Evolutionary conservation across 495 filamentous ascomycete species (phyloP).

Genomic region (Venustampulla echinocandica): DNA sequence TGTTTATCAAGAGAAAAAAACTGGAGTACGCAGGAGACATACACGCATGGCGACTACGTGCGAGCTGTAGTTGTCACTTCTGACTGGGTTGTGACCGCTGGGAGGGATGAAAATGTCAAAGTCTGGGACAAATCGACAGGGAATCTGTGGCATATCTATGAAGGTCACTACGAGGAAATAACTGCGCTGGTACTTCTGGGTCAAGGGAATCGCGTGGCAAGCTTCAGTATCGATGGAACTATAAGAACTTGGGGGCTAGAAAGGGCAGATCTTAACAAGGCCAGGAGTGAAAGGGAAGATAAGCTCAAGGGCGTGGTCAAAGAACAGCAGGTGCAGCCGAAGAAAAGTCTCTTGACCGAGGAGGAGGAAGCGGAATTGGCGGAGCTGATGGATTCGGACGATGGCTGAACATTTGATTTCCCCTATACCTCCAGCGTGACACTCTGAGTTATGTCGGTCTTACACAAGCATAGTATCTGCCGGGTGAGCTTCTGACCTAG

Average conservation of each 20-base stretch:
- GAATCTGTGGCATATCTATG: constrained; percentile 63
- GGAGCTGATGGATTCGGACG: constrained; percentile 61
- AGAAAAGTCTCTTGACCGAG: constrained; percentile 47
- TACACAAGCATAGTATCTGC: too few relatives aligned
- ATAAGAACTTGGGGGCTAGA: constrained; percentile 71
- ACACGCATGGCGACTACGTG: constrained; percentile 83
- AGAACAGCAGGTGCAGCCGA: constrained; percentile 26
- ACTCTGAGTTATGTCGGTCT: too few relatives aligned
- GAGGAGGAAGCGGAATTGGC: constrained; percentile 79
- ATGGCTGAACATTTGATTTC: constrained; percentile 10
- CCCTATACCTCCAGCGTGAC: too few relatives aligned
- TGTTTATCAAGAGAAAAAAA: constrained; percentile 56
- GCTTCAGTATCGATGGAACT: constrained; percentile 82
- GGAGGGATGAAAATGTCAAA: constrained; percentile 83
- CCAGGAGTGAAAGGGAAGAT: constrained; percentile 37
- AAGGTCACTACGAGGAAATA: constrained; percentile 89
- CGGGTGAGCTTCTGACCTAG: too few relatives aligned
- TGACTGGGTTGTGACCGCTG: constrained; percentile 83
- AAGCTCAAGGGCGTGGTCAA: constrained; percentile 27
- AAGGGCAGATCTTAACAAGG: constrained; percentile 52
- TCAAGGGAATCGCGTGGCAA: constrained; percentile 50
- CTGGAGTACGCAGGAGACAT: constrained; percentile 60
- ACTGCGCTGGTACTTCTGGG: constrained; percentile 64
- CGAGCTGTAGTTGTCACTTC: constrained; percentile 65
- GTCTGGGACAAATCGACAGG: constrained; percentile 75